phyloP scores from a whole-genome alignment of 106 monocot species.

The Dendrobium chrysotoxum region DNA sequence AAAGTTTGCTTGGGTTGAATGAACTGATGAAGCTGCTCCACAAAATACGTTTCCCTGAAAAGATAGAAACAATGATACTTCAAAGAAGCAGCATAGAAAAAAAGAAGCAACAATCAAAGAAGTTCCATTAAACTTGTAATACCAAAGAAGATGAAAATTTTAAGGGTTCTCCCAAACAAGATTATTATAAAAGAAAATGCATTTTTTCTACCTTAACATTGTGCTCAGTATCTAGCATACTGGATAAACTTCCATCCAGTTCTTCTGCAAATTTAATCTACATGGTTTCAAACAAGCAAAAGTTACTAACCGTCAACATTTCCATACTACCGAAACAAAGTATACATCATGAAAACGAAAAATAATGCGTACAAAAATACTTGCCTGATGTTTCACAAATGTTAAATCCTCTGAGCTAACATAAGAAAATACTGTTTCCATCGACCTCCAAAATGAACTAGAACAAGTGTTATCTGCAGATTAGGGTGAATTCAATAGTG shows the following conservation, averaged over 20 bases:
- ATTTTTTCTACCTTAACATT: not conserved
- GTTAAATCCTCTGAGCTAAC: slow-evolving; percentile 35
- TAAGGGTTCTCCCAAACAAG: not conserved
- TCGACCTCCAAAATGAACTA: slow-evolving; percentile 66
- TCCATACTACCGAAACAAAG: not conserved
- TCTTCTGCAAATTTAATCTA: slow-evolving; percentile 66
- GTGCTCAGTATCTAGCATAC: slow-evolving; percentile 21
- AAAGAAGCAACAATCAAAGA: slow-evolving; percentile 1
- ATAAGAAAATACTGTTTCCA: slow-evolving; percentile 55
- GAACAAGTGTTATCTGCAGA: slow-evolving; percentile 38
- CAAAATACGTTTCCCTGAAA: slow-evolving; percentile 28
- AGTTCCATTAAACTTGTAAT: not conserved
- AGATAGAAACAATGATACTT: not conserved
- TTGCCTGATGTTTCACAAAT: slow-evolving; percentile 55
- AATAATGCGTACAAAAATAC: slow-evolving; percentile 4
- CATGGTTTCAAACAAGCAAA: not conserved
- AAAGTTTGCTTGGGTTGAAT: slow-evolving; percentile 10
- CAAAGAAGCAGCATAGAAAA: not conserved
- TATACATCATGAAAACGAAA: not conserved
- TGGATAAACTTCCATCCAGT: slow-evolving; percentile 43
- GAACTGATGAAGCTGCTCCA: slow-evolving; percentile 11
- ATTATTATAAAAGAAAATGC: not conserved
- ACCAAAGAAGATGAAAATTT: not conserved
- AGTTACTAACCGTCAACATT: not conserved
- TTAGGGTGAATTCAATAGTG: not conserved